Evolutionary conservation across 495 filamentous ascomycete genomes (phyloP), one percentile per base, ranked within the genome.

Genomic region (Aspergillus asperescens): DNA sequence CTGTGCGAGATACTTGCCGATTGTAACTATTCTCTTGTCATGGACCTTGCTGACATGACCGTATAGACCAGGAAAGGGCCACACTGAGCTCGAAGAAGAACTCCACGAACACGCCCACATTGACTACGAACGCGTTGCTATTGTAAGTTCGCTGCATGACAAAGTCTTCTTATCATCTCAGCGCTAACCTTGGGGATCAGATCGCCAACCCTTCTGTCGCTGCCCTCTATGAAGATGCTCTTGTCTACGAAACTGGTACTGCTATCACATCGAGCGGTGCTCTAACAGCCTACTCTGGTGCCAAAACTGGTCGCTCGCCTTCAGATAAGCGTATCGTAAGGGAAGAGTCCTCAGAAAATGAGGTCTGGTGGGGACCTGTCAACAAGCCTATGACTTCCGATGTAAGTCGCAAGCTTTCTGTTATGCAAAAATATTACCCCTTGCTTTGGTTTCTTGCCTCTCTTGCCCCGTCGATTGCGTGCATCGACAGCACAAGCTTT

Each of bases 321-420:
- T 82, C 86, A 34, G 93, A 98, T 77, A 98, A 98, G 82, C 87
- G 93, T 59, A 86, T 98, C 64, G 93, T 98, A 60, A 81, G 94
- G 73, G 94, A 98, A 70, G 79, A 85, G 59, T 75, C 82, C 50
- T 97, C 93, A 50, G 84, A 94, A 67, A 86, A 89, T 27, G 83
- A 97, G 41, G 79, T 98, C 64, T 98, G 93, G 93, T 97, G 90
- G 85, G 92, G 88, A 58, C 93, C 93, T 35, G 93, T 98, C 58
- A 98, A 98, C 79, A 96, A 96, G 83, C 88, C 93, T 49, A 98
- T 98, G 93, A 84, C 82, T 56, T 88, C 91, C 60, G 92, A 97
- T 75, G 93, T 98, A 83, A 84, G 91, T 81, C 39, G n/a, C n/a
- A n/a, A 38, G 12, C 27, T 18, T 19, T 50, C 23, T 27, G 28